Conservation (phyloP, 2,329 filamentous ascomycete species). For the Zymoseptoria crescenta region DNA sequence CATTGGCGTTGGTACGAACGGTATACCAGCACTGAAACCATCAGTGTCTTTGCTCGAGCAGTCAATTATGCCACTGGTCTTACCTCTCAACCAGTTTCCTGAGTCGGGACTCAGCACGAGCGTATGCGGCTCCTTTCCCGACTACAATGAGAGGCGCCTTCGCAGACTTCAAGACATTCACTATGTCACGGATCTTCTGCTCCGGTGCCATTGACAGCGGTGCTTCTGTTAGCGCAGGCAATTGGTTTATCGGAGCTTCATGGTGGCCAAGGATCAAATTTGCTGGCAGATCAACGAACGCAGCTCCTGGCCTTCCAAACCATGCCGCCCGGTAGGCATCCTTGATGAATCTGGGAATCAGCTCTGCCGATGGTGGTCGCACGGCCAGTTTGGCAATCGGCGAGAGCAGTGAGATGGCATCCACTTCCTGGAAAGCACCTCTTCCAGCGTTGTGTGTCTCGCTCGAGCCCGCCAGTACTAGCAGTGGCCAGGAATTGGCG, state of each 20-base stretch:
- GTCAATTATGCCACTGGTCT: background rate
- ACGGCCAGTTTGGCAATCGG: slow-evolving; percentile 48
- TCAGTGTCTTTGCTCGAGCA: slow-evolving; percentile 1
- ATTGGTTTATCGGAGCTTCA: slow-evolving; percentile 17
- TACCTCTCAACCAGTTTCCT: slow-evolving; percentile 37
- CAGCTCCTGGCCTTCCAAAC: slow-evolving; percentile 47
- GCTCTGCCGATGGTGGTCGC: slow-evolving; percentile 39
- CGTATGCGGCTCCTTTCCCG: slow-evolving; percentile 50
- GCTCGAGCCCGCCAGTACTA: slow-evolving; percentile 48
- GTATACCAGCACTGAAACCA: slow-evolving; percentile 36
- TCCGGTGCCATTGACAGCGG: slow-evolving; percentile 41
- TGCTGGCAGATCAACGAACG: slow-evolving; percentile 49
- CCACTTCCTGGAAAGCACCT: slow-evolving; percentile 51
- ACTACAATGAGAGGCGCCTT: slow-evolving; percentile 46
- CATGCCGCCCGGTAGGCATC: slow-evolving; percentile 47
- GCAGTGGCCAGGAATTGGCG: slow-evolving; percentile 48
- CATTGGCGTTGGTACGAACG: slow-evolving; percentile 53
- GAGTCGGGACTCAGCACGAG: slow-evolving; percentile 42
- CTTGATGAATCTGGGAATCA: slow-evolving; percentile 40
- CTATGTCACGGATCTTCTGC: slow-evolving; percentile 36
- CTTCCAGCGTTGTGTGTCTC: slow-evolving; percentile 46
- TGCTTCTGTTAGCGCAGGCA: slow-evolving; percentile 18
- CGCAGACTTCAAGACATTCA: slow-evolving; percentile 40
- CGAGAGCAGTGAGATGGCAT: slow-evolving; percentile 46
- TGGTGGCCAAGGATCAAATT: slow-evolving; percentile 44